Conservation (phyloP, 2,329 filamentous ascomycete species). For the Claviceps africana region DNA sequence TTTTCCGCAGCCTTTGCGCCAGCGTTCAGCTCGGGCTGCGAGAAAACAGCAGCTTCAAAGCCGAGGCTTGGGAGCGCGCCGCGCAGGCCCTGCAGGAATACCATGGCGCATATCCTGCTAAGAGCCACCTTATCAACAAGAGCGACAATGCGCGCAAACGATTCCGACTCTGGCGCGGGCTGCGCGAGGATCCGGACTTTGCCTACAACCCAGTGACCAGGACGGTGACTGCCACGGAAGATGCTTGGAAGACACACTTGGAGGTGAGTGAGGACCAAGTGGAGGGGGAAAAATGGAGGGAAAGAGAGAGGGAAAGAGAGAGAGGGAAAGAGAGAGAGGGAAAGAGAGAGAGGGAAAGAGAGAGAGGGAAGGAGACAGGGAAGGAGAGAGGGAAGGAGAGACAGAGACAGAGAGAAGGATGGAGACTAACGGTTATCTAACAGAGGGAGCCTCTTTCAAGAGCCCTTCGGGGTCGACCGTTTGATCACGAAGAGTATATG, state of each 20-base stretch:
- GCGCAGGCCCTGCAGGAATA: constrained; percentile 38
- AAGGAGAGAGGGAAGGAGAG: too few species aligned
- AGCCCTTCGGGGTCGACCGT: constrained; percentile 40
- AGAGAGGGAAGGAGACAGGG: too few species aligned
- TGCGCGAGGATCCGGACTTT: constrained; percentile 44
- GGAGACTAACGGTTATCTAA: too few species aligned
- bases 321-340: neutral
- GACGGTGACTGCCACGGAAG: constrained; percentile 41
- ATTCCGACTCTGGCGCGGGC: constrained; percentile 45
- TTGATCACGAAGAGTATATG: constrained; percentile 48
- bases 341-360: too few species aligned
- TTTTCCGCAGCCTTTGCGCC: constrained; percentile 46
- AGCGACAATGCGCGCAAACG: constrained; percentile 49
- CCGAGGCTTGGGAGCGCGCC: constrained; percentile 46
- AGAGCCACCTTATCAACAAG: constrained; percentile 49
- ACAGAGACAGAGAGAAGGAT: too few species aligned
- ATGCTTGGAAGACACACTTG: constrained; percentile 42
- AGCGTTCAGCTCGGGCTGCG: constrained; percentile 42
- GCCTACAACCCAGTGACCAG: constrained; percentile 35
- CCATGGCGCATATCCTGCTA: constrained; percentile 43
- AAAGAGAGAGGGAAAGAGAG: neutral
- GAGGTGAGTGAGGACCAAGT: constrained; percentile 29
- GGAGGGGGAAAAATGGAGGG: too few species aligned
- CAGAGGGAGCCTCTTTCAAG: constrained; percentile 45
- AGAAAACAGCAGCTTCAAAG: constrained; percentile 47